phyloP scores from a whole-genome alignment of 2,329 filamentous ascomycete species.

The Fusarium guadeloupense region DNA sequence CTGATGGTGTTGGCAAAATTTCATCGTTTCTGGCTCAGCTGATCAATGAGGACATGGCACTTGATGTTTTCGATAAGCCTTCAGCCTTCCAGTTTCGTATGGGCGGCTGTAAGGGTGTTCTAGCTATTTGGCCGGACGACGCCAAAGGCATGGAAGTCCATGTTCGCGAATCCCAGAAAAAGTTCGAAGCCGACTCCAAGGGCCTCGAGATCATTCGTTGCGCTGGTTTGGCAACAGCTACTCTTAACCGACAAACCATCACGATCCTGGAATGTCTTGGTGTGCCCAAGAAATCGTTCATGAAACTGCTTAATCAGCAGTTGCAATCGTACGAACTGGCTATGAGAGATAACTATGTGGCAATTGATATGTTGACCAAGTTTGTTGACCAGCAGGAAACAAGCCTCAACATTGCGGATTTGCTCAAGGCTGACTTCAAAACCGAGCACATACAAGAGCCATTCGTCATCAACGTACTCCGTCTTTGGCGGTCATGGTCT shows the following conservation, averaged over 20 bases:
- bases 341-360: constrained; percentile 71
- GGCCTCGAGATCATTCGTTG: constrained; percentile 86
- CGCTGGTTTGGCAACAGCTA: constrained; percentile 79
- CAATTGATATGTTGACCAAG: constrained; percentile 73
- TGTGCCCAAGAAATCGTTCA: constrained; percentile 73
- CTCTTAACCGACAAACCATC: constrained; percentile 90
- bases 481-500: constrained; percentile 88
- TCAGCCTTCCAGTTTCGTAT: constrained; percentile 93
- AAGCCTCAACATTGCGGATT: constrained; percentile 76
- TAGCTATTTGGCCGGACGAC: constrained; percentile 77
- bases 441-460: constrained; percentile 69
- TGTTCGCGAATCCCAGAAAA: constrained; percentile 85
- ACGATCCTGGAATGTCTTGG: constrained; percentile 82
- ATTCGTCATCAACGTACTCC: constrained; percentile 80
- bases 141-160: constrained; percentile 74
- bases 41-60: constrained; percentile 74
- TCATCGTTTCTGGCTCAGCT: constrained; percentile 79
- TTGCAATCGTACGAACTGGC: constrained; percentile 74
- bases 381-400: constrained; percentile 88
- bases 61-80: constrained; percentile 68
- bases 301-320: constrained; percentile 72
- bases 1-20: constrained; percentile 94
- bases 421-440: constrained; percentile 86
- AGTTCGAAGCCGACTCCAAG: constrained; percentile 78
- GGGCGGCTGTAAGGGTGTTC: constrained; percentile 90